Evolutionary conservation across 495 filamentous ascomycete genomes (phyloP), one percentile per base, ranked within the genome.

Genomic region (Cercophora scortea): DNA sequence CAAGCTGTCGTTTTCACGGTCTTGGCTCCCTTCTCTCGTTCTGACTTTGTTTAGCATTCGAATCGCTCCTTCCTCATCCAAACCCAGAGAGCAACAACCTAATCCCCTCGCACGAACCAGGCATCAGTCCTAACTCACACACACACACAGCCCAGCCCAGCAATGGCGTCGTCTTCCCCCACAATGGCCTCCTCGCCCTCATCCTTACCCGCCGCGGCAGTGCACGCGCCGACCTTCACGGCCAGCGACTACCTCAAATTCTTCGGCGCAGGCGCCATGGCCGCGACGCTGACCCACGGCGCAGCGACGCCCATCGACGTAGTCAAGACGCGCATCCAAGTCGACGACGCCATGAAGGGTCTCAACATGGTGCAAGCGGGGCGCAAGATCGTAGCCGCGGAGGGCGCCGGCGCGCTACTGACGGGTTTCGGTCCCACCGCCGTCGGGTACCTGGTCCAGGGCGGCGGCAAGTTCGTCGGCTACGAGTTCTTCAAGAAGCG

Each of bases 221-320:
- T 25, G 25, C 15, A 36, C 42, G 50, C 46, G 1, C 66, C 66
- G 3, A 49, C 46, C 12, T 69, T 69, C 16, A 50, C 53, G 18
- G 41, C 56, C 2, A 32, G 15, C 13, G 62, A 69, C 46, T 86
- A 87, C 68, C 76, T 78, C 51, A 76, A 87, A 60, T 91, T 91
- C 75, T 87, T 88, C 61, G 83, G 89, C 60, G 88, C 88, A 42
- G 88, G 87, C 61, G 88, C 88, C 53, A 79, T 90, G 60, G 90
- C 89, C 73, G 91, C 89, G 61, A 84, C 85, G 47, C 74, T 90
- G 62, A 93, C 88, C 40, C 88, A 93, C 71, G 88, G 89, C 56
- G 87, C 64, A 2, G 66, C 66, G 34, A 69, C 66, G n/a, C 66
- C 64, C 8, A 69, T 69, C 48, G 66, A 69, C 53, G 66, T 69